A percentile compares a stretch with the other conserved stretches of the same genome.
Conservation (phyloP, 345 rosid genomes). For the Zanthoxylum bungeanum region DNA sequence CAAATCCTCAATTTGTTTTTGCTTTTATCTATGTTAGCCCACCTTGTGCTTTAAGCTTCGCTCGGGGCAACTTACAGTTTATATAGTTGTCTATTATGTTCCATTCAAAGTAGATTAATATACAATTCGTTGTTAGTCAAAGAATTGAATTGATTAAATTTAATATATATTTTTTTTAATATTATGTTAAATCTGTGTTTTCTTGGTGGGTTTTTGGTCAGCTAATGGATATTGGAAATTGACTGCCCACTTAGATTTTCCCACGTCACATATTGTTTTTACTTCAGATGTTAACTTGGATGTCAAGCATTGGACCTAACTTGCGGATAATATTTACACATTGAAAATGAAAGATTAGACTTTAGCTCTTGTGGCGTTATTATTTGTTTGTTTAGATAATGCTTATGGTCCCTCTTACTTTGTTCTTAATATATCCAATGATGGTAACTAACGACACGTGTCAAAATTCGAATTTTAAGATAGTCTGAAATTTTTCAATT, state of each 20-base stretch:
- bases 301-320: conserved; percentile 18
- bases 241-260: conserved; percentile 16
- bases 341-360: neutral
- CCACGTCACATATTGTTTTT: neutral
- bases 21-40: conserved; percentile 15
- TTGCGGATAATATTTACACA: neutral
- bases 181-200: no score
- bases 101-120: neutral
- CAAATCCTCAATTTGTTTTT: no score
- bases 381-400: neutral
- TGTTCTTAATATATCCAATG: neutral
- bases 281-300: neutral
- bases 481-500: no score
- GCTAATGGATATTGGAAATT: conserved; percentile 8
- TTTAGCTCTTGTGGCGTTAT: neutral
- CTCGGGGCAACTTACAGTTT: conserved; percentile 28
- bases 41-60: neutral
- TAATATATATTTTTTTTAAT: no score
- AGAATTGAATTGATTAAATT: no score
- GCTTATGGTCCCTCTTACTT: neutral
- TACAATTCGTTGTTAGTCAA: no score
- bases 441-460: neutral
- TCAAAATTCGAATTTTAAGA: neutral
- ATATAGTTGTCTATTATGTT: neutral
- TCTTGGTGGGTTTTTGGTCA: conserved; percentile 19